These are phyloP conservation scores for Nannochloris sp. DNA, from an alignment of 139 green algal genomes.

Conservation along the genomic window DNA sequence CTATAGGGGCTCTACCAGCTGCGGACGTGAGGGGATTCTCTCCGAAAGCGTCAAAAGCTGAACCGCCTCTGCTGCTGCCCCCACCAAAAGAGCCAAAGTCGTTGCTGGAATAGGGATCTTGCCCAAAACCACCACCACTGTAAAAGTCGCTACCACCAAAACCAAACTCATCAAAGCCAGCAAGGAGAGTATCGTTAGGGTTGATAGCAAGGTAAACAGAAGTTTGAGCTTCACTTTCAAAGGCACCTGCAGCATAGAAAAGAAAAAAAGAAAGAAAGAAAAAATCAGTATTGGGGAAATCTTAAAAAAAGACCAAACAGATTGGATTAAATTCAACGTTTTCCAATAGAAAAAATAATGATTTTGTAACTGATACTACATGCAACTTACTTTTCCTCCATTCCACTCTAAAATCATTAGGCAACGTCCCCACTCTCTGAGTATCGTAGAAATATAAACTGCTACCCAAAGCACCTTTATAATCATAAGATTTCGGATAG, in stretches of 20 bases:
- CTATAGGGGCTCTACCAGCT: too few relatives aligned
- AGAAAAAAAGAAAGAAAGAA: background rate
- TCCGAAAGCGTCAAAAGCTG: too few relatives aligned
- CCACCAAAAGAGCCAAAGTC: too few relatives aligned
- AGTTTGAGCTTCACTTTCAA: background rate
- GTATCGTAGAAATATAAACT: constrained; percentile 37
- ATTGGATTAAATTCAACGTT: background rate
- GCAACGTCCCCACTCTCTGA: constrained; percentile 39
- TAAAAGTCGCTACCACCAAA: background rate
- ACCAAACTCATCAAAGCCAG: background rate
- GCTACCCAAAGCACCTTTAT: constrained; percentile 8
- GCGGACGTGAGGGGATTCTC: too few relatives aligned
- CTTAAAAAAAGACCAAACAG: too few relatives aligned
- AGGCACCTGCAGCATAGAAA: constrained; percentile 3
- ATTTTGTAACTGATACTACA: too few relatives aligned
- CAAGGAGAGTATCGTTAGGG: constrained; percentile 5
- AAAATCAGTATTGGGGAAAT: background rate
- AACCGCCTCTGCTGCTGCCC: too few relatives aligned
- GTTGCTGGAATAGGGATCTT: background rate
- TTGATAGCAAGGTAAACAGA: constrained; percentile 14
- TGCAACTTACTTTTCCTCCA: constrained; percentile 34
- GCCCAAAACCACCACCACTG: background rate
- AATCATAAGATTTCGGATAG: constrained; percentile 45
- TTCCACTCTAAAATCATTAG: constrained; percentile 26
- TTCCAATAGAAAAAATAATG: too few relatives aligned